Evolutionary conservation across 2,329 filamentous ascomycete genomes (phyloP).

Genomic region (Colletotrichum brevisporum): DNA sequence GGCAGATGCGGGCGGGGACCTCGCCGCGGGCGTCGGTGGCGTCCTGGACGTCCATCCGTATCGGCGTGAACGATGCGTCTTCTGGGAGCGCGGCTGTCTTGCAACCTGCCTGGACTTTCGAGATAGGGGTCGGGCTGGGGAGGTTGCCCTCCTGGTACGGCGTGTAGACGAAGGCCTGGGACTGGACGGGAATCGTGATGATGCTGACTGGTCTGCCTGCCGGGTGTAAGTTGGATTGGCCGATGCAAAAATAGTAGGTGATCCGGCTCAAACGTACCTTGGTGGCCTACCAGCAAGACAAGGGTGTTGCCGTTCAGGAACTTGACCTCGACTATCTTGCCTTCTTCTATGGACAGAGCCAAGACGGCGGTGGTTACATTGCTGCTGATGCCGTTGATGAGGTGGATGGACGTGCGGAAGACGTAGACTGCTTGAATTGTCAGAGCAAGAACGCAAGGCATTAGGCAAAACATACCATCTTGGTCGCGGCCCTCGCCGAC

Average conservation of each 20-base stretch:
- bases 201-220: conserved; percentile 47
- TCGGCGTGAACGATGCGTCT: conserved; percentile 54
- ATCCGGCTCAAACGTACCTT: conserved; percentile 49
- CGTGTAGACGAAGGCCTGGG: conserved; percentile 53
- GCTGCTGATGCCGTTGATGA: conserved; percentile 72
- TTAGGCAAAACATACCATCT: conserved; percentile 49
- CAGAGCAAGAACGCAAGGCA: background rate
- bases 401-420: conserved; percentile 66
- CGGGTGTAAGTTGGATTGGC: background rate
- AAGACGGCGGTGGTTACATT: conserved; percentile 55
- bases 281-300: conserved; percentile 68
- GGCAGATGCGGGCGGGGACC: conserved; percentile 64
- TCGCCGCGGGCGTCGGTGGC: conserved; percentile 59
- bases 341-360: conserved; percentile 57
- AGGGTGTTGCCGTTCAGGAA: conserved; percentile 76
- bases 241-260: too few species aligned
- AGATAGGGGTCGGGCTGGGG: conserved; percentile 5
- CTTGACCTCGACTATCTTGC: conserved; percentile 72
- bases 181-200: conserved; percentile 54
- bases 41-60: conserved; percentile 67
- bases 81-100: conserved; percentile 39
- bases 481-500: conserved; percentile 52
- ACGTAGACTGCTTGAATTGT: conserved; percentile 61
- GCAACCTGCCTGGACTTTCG: background rate
- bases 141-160: conserved; percentile 49